A percentile compares a stretch with the other conserved stretches of the same genome.
These are phyloP conservation scores for Penicillium psychrofluorescens DNA, from an alignment of 495 filamentous ascomycete species.

Conservation along the genomic window DNA sequence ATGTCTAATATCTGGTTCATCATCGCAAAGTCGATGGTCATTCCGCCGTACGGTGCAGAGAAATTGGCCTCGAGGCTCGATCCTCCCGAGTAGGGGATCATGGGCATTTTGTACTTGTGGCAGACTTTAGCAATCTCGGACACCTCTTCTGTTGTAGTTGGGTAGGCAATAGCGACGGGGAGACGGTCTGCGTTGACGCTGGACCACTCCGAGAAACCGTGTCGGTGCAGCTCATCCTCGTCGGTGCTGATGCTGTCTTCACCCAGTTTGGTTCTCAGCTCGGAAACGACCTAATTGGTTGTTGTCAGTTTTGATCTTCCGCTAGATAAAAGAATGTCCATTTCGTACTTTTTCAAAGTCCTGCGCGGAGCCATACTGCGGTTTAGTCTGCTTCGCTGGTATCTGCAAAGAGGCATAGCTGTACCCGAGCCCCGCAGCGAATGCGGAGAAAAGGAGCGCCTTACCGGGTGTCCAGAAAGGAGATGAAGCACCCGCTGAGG, in stretches of 20 bases:
- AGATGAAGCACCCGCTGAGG: constrained; percentile 7
- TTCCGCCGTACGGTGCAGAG: constrained; percentile 73
- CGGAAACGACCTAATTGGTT: constrained; percentile 48
- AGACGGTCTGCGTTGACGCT: constrained; percentile 70
- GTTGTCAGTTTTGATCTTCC: constrained; percentile 13
- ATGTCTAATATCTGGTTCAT: constrained; percentile 80
- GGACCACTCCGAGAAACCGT: constrained; percentile 90
- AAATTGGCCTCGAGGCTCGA: constrained; percentile 87
- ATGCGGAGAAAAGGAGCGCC: constrained; percentile 24
- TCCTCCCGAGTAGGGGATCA: constrained; percentile 80
- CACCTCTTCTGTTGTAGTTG: constrained; percentile 72
- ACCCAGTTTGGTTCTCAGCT: constrained; percentile 50
- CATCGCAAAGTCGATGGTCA: constrained; percentile 80
- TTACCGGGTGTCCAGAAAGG: constrained; percentile 25
- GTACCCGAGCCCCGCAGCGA: constrained; percentile 32
- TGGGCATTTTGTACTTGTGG: constrained; percentile 74
- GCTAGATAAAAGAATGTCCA: constrained; percentile 10
- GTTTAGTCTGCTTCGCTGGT: constrained; percentile 9
- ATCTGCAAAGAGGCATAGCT: constrained; percentile 19
- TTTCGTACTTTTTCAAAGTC: constrained; percentile 34
- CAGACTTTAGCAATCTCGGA: constrained; percentile 74
- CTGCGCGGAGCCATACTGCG: constrained; percentile 31
- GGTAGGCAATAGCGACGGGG: constrained; percentile 77
- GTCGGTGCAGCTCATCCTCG: constrained; percentile 68
- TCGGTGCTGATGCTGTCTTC: constrained; percentile 77